phyloP scores from a whole-genome alignment of 768 basidiomycete genomes.

The Pulveroboletus sp. region DNA sequence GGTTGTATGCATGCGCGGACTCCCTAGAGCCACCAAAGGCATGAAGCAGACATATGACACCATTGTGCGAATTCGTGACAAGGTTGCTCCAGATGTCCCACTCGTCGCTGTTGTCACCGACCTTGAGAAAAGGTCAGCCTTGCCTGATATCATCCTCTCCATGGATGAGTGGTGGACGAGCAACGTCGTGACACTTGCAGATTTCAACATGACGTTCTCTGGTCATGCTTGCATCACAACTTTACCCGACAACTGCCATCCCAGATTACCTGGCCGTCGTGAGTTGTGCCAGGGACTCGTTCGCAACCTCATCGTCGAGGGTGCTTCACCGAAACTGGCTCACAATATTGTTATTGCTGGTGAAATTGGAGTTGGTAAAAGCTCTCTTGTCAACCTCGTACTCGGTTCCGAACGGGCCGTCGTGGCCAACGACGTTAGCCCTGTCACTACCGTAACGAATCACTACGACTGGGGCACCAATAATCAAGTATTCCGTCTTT shows the following conservation, averaged over 20 bases:
- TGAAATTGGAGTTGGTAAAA: conserved; percentile 28
- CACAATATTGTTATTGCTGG: conserved; percentile 25
- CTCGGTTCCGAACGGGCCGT: conserved; percentile 18
- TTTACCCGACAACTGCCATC: conserved; percentile 19
- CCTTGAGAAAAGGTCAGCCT: conserved; percentile 26
- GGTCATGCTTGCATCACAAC: conserved; percentile 24
- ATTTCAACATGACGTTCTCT: conserved; percentile 31
- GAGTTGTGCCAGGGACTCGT: conserved; percentile 15
- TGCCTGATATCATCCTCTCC: conserved; percentile 15
- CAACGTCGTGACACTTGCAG: conserved; percentile 27
- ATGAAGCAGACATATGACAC: conserved; percentile 27
- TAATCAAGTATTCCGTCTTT: conserved; percentile 18
- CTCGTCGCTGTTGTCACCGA: conserved; percentile 30
- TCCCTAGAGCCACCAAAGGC: conserved; percentile 21
- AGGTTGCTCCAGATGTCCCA: conserved; percentile 13
- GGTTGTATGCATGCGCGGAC: conserved; percentile 26
- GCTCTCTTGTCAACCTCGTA: conserved; percentile 26
- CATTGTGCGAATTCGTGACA: conserved; percentile 20
- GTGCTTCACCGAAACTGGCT: conserved; percentile 17
- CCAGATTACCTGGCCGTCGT: conserved; percentile 16
- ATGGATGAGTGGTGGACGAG: conserved; percentile 38
- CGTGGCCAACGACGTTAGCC: conserved; percentile 14
- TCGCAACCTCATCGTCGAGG: conserved; percentile 12
- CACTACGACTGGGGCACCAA: conserved; percentile 12
- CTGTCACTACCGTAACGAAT: conserved; percentile 13